Base-by-base conservation (phyloP, 192 early-diverging fungal species). In the Gonapodya sp. region DNA sequence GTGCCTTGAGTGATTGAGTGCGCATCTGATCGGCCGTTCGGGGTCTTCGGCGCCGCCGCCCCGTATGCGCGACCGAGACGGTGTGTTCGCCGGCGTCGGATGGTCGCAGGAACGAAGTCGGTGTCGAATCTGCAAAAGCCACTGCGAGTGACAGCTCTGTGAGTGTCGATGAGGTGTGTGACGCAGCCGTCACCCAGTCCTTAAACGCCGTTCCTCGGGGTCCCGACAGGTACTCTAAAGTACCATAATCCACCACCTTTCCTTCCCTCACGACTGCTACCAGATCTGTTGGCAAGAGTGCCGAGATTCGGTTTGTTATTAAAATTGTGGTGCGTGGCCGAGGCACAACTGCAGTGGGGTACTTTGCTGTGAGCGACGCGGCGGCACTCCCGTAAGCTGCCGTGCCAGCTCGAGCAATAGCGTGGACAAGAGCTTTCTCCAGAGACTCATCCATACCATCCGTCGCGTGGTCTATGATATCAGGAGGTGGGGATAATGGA, bases 11-110 rank as follows among this genome's bases (percentile, higher is more conserved):
- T 24, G 46, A 64, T 24, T 16, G 8, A 24, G 46, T 64, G 24
- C 46, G 46, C 46, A 64, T 64, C 46, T 64, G 46, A 64, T 64
- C 46, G 46, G 46, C 46, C 46, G 46, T 64, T 64, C 46, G 46
- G 8, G 46, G 46, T 64, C 46, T 8, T 16, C 46, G 46, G 8
- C 46, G 46, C 24, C 46, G 46, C 46, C 46, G 8, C 46, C 8
- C 8, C n/a, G n/a, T n/a, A n/a, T n/a, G n/a, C 46, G 46, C 46
- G 8, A 64, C 8, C 8, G 46, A 64, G 8, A 64, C 46, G 8
- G 24, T 24, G 8, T 16, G 24, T 16, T 16, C 8, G 8, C 46
- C 46, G 46, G 8, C 46, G 46, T 64, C 46, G 8, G 46, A 8
- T 16, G 46, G 8, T 16, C 46, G 46, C 46, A 24, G 8, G 24